phyloP scores from a whole-genome alignment of 768 basidiomycete species.

The Boletus vinaceobasis region DNA sequence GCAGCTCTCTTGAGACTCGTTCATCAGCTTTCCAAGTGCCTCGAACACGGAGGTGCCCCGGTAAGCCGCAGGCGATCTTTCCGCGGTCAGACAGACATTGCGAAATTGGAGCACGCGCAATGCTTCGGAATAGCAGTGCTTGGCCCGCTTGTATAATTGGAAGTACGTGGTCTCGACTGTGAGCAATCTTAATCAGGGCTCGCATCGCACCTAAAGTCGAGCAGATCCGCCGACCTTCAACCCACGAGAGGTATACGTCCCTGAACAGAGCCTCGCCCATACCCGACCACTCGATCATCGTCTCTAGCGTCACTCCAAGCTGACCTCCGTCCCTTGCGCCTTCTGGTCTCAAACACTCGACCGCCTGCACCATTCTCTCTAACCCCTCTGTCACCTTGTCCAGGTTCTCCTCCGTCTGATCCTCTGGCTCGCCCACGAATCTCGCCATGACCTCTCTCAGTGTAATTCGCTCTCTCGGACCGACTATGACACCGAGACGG shows the following conservation, averaged over 20 bases:
- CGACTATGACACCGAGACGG: constrained; percentile 44
- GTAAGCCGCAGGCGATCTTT: constrained; percentile 20
- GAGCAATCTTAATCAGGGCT: not conserved
- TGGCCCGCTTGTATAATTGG: constrained; percentile 78
- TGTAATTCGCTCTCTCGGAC: constrained; percentile 49
- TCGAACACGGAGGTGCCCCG: constrained; percentile 34
- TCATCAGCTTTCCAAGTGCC: constrained; percentile 69
- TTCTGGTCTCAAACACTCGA: constrained; percentile 52
- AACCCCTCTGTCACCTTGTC: constrained; percentile 46
- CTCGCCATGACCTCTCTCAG: constrained; percentile 64
- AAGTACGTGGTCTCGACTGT: constrained; percentile 73
- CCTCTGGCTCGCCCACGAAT: constrained; percentile 44
- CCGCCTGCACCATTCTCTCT: constrained; percentile 42
- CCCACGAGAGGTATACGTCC: constrained; percentile 72
- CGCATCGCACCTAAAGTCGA: not conserved
- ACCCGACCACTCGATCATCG: constrained; percentile 68
- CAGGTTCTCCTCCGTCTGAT: constrained; percentile 39
- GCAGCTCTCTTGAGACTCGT: constrained; percentile 74
- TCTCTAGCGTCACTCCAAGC: constrained; percentile 66
- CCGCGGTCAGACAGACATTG: constrained; percentile 52
- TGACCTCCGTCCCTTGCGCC: constrained; percentile 37
- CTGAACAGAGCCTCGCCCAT: constrained; percentile 53
- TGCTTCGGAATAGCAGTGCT: constrained; percentile 80
- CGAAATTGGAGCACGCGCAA: constrained; percentile 79
- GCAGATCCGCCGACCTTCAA: constrained; percentile 54